These are phyloP conservation scores for Achaetomiella virescens DNA, from an alignment of 495 filamentous ascomycete genomes.

Conservation along the genomic window DNA sequence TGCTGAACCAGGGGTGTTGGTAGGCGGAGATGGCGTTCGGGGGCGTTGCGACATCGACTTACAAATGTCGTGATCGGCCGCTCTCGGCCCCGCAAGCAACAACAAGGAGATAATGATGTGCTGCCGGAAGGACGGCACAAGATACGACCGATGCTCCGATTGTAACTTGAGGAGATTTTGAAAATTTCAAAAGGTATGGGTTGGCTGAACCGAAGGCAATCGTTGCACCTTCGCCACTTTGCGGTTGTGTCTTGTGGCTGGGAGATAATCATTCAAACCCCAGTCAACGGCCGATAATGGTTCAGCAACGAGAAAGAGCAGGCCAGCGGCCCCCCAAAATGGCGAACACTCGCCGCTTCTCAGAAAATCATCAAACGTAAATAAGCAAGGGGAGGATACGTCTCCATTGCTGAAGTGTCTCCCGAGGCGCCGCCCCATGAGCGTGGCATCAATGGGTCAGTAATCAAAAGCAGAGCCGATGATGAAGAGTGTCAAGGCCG, in stretches of 20 bases:
- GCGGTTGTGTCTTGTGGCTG: background rate
- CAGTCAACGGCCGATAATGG: background rate
- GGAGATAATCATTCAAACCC: background rate
- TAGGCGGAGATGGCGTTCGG: background rate
- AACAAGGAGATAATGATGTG: constrained; percentile 5
- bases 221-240: background rate
- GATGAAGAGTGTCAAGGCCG: constrained; percentile 16
- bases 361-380: background rate
- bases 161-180: background rate
- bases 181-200: background rate
- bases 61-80: constrained; percentile 20
- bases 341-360: constrained; percentile 15
- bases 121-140: background rate
- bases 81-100: background rate
- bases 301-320: background rate
- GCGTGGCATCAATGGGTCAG: background rate
- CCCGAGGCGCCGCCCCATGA: background rate
- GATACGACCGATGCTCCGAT: background rate
- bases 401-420: constrained; percentile 6
- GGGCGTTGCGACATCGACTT: constrained; percentile 19
- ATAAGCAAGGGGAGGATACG: background rate
- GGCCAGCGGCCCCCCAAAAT: background rate
- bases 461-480: constrained; percentile 1
- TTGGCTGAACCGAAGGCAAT: background rate
- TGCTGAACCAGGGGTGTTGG: background rate